Evolutionary conservation across 106 monocot genomes (phyloP), one percentile per base, ranked within the genome.

Genomic region (Agapanthus africanus): DNA sequence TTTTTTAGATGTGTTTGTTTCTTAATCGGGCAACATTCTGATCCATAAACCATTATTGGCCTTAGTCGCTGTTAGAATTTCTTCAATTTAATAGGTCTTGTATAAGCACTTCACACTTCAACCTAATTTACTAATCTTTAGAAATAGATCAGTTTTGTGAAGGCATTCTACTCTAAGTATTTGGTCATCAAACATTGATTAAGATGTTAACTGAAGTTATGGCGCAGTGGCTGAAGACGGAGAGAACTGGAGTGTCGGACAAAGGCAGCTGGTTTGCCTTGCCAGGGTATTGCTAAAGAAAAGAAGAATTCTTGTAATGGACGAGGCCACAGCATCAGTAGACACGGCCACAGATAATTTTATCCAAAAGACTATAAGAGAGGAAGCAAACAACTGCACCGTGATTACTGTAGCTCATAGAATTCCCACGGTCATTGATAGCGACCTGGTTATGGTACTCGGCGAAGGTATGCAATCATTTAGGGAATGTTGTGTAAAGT

Each of bases 301-400:
- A 54, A 74, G 74, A 41, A 87, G 78, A 51, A 90, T 94, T 67
- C 83, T 94, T 46, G 85, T 94, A 9, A 59, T 94, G n/a, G 94
- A 94, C 64, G 94, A 94, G 74, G 94, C 94, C 64, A 94, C 94
- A 49, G 94, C 94, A 39, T 94, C 94, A 23, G 84, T 94, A 7
- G 94, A 94, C 76, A 87, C 90, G 15, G 85, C 82, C 66, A 94
- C 94, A 11, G 94, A 94, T 70, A 85, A 76, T 49, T 40, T 94
- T 26, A 87, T 94, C 63, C 94, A 94, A 44, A 94, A 67, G 66
- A 85, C 74, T 5, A 90, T 94, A 73, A 68, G 82, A 59, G 80
- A 80, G 68, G 94, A 84, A 68, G 80, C 84, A 4, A 70, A 38
- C 51, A 70, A 68, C 66, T 90, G 90, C 76, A 94, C 94, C 1